A percentile compares a stretch with the other conserved stretches of the same genome.
phyloP scores from a whole-genome alignment of 768 basidiomycete genomes.

The Tephrocybe sp. region DNA sequence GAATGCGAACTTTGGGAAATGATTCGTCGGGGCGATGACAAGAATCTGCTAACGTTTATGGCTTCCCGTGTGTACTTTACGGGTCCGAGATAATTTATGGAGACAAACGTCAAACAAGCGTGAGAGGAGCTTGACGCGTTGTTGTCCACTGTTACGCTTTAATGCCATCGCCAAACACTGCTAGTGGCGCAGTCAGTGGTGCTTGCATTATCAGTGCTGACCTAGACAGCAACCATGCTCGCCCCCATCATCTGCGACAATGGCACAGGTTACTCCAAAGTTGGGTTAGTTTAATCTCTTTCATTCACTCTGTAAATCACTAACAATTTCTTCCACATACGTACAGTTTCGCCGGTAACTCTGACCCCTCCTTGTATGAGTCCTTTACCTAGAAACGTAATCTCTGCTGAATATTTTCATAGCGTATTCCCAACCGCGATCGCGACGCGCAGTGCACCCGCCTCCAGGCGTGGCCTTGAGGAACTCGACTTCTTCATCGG shows the following conservation, averaged over 20 bases:
- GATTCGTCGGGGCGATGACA: constrained; percentile 3
- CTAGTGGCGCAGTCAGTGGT: too few relatives aligned
- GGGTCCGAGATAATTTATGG: too few relatives aligned
- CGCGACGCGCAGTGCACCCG: constrained; percentile 81
- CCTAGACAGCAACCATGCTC: constrained; percentile 34
- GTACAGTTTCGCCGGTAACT: constrained; percentile 93
- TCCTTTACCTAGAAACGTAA: constrained; percentile 11
- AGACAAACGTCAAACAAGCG: too few relatives aligned
- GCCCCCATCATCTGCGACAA: constrained; percentile 98
- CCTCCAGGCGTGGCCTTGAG: constrained; percentile 95
- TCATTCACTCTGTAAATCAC: not conserved
- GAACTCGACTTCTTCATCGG: constrained; percentile 99
- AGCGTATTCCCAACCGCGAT: constrained; percentile 99
- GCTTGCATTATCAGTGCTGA: too few relatives aligned
- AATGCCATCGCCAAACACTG: too few relatives aligned
- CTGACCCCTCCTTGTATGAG: constrained; percentile 97
- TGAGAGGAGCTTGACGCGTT: too few relatives aligned
- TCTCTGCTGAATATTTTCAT: not conserved
- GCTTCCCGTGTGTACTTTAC: not conserved
- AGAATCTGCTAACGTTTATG: not conserved
- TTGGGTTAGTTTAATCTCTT: constrained; percentile 63
- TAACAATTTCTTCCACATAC: constrained; percentile 1
- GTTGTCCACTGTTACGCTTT: too few relatives aligned
- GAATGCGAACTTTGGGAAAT: not conserved
- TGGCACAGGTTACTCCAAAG: constrained; percentile 96